Evolutionary conservation across 192 early-diverging fungal genomes (phyloP).

Genomic region (Linnemannia elongata): DNA sequence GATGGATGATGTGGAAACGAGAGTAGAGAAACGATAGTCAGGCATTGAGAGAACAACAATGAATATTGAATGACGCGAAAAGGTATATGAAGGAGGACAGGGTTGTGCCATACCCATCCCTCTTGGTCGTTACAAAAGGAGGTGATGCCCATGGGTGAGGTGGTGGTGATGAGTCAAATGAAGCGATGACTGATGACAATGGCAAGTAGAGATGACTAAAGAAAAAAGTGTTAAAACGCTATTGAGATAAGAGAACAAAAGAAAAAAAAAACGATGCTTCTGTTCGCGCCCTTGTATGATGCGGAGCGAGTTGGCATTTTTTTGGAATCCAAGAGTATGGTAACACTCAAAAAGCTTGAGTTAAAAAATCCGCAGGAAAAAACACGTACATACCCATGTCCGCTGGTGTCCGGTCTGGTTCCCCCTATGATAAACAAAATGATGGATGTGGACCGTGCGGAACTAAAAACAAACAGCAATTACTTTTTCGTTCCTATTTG

Average conservation of each 20-base stretch:
- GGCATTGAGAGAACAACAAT: neutral
- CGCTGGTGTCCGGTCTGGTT: neutral
- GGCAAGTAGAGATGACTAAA: neutral
- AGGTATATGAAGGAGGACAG: neutral
- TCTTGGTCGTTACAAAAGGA: slow-evolving; percentile 30
- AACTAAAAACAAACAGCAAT: neutral
- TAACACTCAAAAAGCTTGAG: neutral
- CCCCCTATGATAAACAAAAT: no score
- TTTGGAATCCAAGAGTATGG: neutral
- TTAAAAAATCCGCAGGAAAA: neutral
- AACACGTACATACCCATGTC: neutral
- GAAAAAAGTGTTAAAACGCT: neutral
- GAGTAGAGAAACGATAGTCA: neutral
- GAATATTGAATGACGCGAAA: neutral
- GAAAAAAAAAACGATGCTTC: neutral
- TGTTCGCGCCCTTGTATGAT: neutral
- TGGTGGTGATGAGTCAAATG: neutral
- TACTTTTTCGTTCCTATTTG: neutral
- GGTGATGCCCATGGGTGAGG: slow-evolving; percentile 8
- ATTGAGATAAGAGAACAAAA: neutral
- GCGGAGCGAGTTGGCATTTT: neutral
- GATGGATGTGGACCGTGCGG: neutral
- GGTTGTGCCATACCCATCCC: slow-evolving; percentile 33
- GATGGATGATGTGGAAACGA: neutral
- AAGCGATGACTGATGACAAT: neutral